phyloP scores from a whole-genome alignment of 2,329 filamentous ascomycete species.

The Penicillium vulpinum region DNA sequence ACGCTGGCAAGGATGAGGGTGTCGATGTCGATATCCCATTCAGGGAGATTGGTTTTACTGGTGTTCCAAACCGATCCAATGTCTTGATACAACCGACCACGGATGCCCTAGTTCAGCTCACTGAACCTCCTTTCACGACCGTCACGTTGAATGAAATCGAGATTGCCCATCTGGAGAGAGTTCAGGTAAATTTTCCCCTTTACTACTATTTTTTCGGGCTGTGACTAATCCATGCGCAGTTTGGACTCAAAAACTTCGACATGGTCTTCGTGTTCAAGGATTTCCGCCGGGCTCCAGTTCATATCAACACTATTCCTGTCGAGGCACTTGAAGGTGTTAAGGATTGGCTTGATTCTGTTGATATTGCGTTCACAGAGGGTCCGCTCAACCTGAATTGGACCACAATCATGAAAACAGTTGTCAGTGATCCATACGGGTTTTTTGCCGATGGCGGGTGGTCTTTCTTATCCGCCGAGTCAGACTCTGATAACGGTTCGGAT shows the following conservation, averaged over 20 bases:
- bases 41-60: constrained; percentile 92
- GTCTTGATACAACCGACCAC: constrained; percentile 95
- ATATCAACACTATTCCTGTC: constrained; percentile 97
- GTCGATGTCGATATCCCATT: constrained; percentile 96
- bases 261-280: constrained; percentile 98
- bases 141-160: constrained; percentile 95
- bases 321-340: constrained; percentile 94
- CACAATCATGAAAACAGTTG: constrained; percentile 99
- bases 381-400: constrained; percentile 98
- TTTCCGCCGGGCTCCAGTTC: constrained; percentile 82
- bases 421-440: constrained; percentile 89
- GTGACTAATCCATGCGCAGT: constrained; percentile 54
- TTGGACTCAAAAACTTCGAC: constrained; percentile 98
- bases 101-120: constrained; percentile 94
- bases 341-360: constrained; percentile 94
- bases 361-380: constrained; percentile 91
- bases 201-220: neutral
- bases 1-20: constrained; percentile 86
- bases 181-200: constrained; percentile 53
- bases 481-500: constrained; percentile 74
- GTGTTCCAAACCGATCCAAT: constrained; percentile 92
- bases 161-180: constrained; percentile 91
- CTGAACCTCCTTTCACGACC: constrained; percentile 95
- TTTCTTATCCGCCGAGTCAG: constrained; percentile 84
- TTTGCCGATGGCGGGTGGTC: constrained; percentile 94